A percentile compares a stretch with the other conserved stretches of the same genome.
Conservation (phyloP, 2,329 filamentous ascomycete genomes). For the Decorospora gaudefroyi region DNA sequence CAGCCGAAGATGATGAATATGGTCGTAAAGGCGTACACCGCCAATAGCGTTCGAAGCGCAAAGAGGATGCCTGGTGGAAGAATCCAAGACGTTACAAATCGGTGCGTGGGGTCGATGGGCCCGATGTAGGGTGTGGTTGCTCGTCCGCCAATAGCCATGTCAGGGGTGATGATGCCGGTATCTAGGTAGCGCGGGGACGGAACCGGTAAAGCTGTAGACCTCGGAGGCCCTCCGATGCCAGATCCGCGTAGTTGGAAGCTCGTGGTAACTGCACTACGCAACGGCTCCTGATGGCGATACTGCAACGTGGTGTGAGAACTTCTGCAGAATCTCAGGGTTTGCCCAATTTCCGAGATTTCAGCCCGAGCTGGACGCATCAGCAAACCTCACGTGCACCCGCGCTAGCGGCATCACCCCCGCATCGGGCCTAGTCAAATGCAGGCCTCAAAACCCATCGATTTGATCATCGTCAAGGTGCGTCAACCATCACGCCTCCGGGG, state of each 20-base stretch:
- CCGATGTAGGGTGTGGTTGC: slow-evolving; percentile 34
- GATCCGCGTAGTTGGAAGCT: not conserved
- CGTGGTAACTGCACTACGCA: not conserved
- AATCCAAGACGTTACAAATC: slow-evolving; percentile 81
- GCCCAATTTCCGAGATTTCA: slow-evolving; percentile 18
- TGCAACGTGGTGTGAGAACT: slow-evolving; percentile 13
- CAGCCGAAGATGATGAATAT: slow-evolving; percentile 72
- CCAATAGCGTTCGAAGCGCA: slow-evolving; percentile 56
- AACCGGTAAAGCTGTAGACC: no score
- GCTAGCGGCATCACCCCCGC: slow-evolving; percentile 6
- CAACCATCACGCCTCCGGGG: slow-evolving; percentile 18
- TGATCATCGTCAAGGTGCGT: no score
- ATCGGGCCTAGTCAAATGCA: slow-evolving; percentile 5
- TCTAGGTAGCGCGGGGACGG: no score
- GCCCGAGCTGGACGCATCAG: slow-evolving; percentile 9
- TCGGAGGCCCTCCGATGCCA: slow-evolving; percentile 6
- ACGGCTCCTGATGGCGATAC: slow-evolving; percentile 9
- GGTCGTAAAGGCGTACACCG: slow-evolving; percentile 70
- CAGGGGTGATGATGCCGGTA: slow-evolving; percentile 8
- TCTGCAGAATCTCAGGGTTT: slow-evolving; percentile 8
- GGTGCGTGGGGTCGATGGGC: slow-evolving; percentile 57
- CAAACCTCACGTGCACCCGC: not conserved
- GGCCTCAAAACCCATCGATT: slow-evolving; percentile 16
- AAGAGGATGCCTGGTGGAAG: slow-evolving; percentile 68
- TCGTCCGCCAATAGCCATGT: slow-evolving; percentile 35